Evolutionary conservation across 2,329 filamentous ascomycete species (phyloP).

Genomic region (Stagonosporopsis tanaceti): DNA sequence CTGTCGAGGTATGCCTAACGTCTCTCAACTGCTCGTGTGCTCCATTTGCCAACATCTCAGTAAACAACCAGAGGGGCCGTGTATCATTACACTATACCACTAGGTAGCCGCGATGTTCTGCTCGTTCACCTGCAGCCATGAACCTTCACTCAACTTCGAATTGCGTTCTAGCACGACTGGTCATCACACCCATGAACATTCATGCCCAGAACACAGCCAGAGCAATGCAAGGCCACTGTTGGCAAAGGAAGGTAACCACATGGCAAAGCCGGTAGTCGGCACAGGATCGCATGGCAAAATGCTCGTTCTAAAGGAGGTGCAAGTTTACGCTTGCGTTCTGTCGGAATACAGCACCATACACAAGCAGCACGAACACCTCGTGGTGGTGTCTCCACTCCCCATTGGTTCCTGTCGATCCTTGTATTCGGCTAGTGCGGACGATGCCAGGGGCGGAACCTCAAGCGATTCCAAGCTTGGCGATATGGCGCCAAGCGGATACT

Average conservation of each 20-base stretch:
- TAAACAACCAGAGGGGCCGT: no score
- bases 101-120: neutral
- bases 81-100: neutral
- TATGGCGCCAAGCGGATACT: slow-evolving; percentile 29
- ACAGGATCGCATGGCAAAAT: slow-evolving; percentile 7
- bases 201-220: neutral
- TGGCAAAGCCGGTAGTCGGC: slow-evolving; percentile 31
- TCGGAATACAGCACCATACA: slow-evolving; percentile 18
- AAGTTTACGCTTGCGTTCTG: slow-evolving; percentile 10
- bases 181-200: neutral
- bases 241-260: neutral
- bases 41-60: neutral
- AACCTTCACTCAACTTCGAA: neutral
- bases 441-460: slow-evolving; percentile 27
- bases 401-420: slow-evolving; percentile 24
- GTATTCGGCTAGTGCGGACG: slow-evolving; percentile 13
- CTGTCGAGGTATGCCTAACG: neutral
- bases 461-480: slow-evolving; percentile 20
- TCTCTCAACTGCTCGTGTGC: neutral
- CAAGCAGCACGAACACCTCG: slow-evolving; percentile 16
- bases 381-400: slow-evolving; percentile 12
- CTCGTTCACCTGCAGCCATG: neutral
- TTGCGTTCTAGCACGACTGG: neutral
- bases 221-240: neutral
- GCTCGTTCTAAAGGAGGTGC: slow-evolving; percentile 14